A percentile compares a stretch with the other conserved stretches of the same genome.
Evolutionary conservation across 2,329 filamentous ascomycete species (phyloP).

Genomic region (Thyridium curvatum): DNA sequence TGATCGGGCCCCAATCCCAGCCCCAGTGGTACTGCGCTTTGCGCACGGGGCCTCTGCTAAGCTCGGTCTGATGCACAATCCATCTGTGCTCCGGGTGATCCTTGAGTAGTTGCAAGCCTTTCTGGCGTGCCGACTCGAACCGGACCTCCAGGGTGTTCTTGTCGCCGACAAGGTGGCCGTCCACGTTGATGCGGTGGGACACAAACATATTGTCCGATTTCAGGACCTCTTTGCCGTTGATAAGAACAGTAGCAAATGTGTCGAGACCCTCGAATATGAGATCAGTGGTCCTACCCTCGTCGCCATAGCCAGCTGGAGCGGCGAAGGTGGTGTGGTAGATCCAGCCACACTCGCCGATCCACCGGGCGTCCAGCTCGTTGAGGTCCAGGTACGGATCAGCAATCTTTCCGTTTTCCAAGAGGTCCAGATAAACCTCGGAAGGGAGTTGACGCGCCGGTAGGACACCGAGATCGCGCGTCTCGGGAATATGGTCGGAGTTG

Average conservation of each 20-base stretch:
- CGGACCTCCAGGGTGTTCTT: constrained; percentile 46
- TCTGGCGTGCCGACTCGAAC: constrained; percentile 42
- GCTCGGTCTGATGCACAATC: constrained; percentile 7
- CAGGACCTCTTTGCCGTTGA: constrained; percentile 48
- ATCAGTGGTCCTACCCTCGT: constrained; percentile 20
- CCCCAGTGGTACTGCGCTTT: constrained; percentile 26
- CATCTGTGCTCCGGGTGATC: constrained; percentile 4
- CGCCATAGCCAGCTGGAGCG: constrained; percentile 12
- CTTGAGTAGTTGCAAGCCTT: constrained; percentile 7
- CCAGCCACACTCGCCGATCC: constrained; percentile 59
- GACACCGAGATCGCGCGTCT: no score
- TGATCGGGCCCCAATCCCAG: constrained; percentile 39
- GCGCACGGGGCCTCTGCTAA: constrained; percentile 20
- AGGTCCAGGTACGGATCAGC: constrained; percentile 53
- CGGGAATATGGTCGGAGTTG: no score
- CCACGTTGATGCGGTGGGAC: constrained; percentile 47
- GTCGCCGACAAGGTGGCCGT: constrained; percentile 23
- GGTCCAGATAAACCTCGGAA: no score
- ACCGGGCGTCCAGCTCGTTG: constrained; percentile 53
- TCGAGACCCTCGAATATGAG: constrained; percentile 59
- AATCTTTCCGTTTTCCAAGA: constrained; percentile 31
- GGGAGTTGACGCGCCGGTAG: no score
- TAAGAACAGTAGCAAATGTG: constrained; percentile 47
- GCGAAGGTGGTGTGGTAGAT: constrained; percentile 40
- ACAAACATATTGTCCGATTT: constrained; percentile 59